Conservation (phyloP, 352 stramenopile genomes). For the Aphanomyces euteiches region DNA sequence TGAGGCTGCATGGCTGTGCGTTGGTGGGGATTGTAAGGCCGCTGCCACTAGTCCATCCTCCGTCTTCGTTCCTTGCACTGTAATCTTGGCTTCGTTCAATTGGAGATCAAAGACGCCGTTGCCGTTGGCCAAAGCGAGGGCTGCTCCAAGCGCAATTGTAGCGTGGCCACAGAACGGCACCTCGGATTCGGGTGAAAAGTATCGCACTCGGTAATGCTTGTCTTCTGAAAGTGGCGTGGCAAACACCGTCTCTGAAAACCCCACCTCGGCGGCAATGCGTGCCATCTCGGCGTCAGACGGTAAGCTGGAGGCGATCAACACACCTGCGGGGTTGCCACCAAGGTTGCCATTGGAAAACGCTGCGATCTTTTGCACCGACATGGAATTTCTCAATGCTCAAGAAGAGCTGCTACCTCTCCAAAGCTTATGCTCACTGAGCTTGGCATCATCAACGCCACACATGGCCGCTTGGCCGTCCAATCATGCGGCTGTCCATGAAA, state of each 20-base stretch:
- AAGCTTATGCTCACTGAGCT: too few species aligned
- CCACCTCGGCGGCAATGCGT: conserved; percentile 1
- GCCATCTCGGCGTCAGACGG: background rate
- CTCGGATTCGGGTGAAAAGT: conserved; percentile 17
- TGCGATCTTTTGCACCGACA: background rate
- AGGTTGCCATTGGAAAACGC: conserved; percentile 4
- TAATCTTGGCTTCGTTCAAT: conserved; percentile 5
- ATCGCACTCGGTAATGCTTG: conserved; percentile 1
- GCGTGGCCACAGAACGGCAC: conserved; percentile 17
- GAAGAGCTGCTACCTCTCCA: background rate
- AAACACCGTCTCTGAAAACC: conserved; percentile 16
- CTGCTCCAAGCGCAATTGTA: conserved; percentile 7
- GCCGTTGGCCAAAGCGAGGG: background rate
- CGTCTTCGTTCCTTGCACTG: background rate
- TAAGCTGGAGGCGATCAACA: background rate
- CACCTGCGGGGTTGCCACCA: conserved; percentile 7
- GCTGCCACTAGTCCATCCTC: background rate
- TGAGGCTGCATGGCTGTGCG: conserved; percentile 5
- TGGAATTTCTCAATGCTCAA: background rate
- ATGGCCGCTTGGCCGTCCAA: too few species aligned
- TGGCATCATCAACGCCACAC: too few species aligned
- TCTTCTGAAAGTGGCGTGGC: background rate
- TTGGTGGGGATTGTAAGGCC: conserved; percentile 1
- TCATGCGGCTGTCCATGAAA: too few species aligned
- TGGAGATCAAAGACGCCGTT: background rate